Conservation (phyloP, 139 green algal genomes). For the Auxenochlorella protothecoides region DNA sequence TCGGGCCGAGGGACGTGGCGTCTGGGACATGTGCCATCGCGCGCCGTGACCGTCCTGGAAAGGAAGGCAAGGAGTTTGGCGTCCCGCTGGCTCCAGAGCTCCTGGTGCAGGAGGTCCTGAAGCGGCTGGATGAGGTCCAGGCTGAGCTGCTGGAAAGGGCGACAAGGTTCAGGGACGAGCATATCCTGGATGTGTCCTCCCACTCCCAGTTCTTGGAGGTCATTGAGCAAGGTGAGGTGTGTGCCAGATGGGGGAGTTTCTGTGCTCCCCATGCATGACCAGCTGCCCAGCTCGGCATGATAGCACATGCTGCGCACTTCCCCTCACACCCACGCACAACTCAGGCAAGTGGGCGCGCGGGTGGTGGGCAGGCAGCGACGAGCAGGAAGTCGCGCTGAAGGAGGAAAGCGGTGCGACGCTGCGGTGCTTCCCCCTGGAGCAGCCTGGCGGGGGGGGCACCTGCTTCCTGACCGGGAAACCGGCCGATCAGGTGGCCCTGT, state of each 20-base stretch:
- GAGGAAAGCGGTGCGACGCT: constrained; percentile 88
- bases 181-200: constrained; percentile 86
- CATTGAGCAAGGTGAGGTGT: constrained; percentile 46
- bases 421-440: constrained; percentile 94
- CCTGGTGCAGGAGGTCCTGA: constrained; percentile 48
- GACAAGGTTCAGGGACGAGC: constrained; percentile 76
- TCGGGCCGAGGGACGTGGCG: constrained; percentile 75
- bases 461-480: constrained; percentile 77
- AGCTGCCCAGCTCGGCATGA: too few species aligned
- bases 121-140: constrained; percentile 49
- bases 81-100: constrained; percentile 53
- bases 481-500: constrained; percentile 83
- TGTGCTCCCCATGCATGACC: background rate
- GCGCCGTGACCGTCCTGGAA: constrained; percentile 73
- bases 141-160: constrained; percentile 54
- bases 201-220: constrained; percentile 88
- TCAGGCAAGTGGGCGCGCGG: constrained; percentile 86
- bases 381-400: constrained; percentile 79
- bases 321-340: background rate
- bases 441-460: constrained; percentile 36
- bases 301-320: too few species aligned
- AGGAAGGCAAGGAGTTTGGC: constrained; percentile 91
- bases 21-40: constrained; percentile 63
- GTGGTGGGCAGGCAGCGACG: constrained; percentile 75
- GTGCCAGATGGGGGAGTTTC: background rate